phyloP scores from a whole-genome alignment of 257 asterid species.

The Cruciata laevipes region DNA sequence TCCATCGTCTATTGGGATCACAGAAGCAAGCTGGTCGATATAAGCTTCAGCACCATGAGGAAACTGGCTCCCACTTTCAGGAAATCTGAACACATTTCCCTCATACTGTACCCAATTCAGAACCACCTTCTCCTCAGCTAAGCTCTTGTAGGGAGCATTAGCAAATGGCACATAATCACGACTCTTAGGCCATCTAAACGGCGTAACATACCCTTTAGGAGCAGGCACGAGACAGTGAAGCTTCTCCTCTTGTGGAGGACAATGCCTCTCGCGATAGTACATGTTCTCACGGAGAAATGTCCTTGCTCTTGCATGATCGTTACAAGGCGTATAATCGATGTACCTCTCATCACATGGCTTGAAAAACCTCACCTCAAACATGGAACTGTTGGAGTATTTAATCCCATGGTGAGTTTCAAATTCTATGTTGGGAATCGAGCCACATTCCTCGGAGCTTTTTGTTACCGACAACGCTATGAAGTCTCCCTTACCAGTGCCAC shows the following conservation, averaged over 20 bases:
- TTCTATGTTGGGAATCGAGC: slow-evolving; percentile 26
- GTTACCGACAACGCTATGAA: slow-evolving; percentile 34
- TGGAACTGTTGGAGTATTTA: slow-evolving; percentile 14
- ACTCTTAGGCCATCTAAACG: slow-evolving; percentile 42
- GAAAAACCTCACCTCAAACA: slow-evolving; percentile 14
- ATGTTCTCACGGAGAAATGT: slow-evolving; percentile 35
- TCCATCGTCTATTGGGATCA: slow-evolving; percentile 36
- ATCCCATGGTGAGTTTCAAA: slow-evolving; percentile 33
- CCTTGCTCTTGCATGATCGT: slow-evolving; percentile 39
- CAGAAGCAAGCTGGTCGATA: slow-evolving; percentile 38
- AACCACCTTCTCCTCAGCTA: slow-evolving; percentile 42
- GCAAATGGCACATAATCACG: slow-evolving; percentile 40
- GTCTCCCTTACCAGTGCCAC: slow-evolving; percentile 45
- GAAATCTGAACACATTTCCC: slow-evolving; percentile 37
- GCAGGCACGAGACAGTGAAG: slow-evolving; percentile 40
- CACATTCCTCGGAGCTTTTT: slow-evolving; percentile 30
- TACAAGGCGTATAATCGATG: slow-evolving; percentile 37
- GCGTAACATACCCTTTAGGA: slow-evolving; percentile 38
- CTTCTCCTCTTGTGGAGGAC: slow-evolving; percentile 36
- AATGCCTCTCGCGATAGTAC: slow-evolving; percentile 39
- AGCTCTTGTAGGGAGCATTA: slow-evolving; percentile 36
- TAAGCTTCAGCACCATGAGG: slow-evolving; percentile 44
- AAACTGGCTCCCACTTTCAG: slow-evolving; percentile 43
- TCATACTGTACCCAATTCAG: slow-evolving; percentile 42
- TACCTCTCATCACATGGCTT: slow-evolving; percentile 28